Conservation (phyloP, 2,329 filamentous ascomycete genomes). For the Endocalyx cinctus region DNA sequence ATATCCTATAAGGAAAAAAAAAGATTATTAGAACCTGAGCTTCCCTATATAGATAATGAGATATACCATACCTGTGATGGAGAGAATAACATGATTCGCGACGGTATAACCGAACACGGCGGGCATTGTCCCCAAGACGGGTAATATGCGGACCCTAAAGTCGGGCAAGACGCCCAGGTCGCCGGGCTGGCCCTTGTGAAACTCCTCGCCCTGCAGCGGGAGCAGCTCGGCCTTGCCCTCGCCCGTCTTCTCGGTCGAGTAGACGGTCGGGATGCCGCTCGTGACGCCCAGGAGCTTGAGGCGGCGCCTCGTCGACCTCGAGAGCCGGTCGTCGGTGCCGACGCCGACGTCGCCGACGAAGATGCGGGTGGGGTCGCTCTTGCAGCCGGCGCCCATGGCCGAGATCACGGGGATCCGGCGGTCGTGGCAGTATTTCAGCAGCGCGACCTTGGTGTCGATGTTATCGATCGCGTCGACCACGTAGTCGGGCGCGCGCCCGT, state of each 20-base stretch:
- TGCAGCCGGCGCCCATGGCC: conserved; percentile 94
- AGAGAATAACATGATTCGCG: conserved; percentile 88
- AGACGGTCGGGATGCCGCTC: conserved; percentile 85
- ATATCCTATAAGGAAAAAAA: no score
- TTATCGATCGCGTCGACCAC: conserved; percentile 99
- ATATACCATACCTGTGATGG: conserved; percentile 48
- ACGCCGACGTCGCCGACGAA: conserved; percentile 87
- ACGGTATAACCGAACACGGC: conserved; percentile 89
- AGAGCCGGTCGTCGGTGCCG: conserved; percentile 84
- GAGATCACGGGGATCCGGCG: conserved; percentile 79
- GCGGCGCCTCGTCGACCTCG: conserved; percentile 74
- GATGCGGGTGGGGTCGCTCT: conserved; percentile 78
- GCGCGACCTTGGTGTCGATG: conserved; percentile 89
- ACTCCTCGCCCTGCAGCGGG: conserved; percentile 83
- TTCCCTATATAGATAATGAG: background rate
- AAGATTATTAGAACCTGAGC: no score
- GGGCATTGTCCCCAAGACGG: conserved; percentile 94
- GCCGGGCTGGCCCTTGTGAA: conserved; percentile 76
- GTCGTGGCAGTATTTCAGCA: conserved; percentile 82
- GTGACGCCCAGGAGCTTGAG: conserved; percentile 75
- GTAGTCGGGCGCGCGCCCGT: conserved; percentile 67
- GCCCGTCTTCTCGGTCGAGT: conserved; percentile 83
- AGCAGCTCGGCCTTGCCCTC: conserved; percentile 88
- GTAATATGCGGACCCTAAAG: conserved; percentile 90
- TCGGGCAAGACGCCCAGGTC: conserved; percentile 87